Evolutionary conservation across 2,329 filamentous ascomycete genomes (phyloP), one percentile per base, ranked within the genome.

Genomic region (Phyllosticta citriasiana): DNA sequence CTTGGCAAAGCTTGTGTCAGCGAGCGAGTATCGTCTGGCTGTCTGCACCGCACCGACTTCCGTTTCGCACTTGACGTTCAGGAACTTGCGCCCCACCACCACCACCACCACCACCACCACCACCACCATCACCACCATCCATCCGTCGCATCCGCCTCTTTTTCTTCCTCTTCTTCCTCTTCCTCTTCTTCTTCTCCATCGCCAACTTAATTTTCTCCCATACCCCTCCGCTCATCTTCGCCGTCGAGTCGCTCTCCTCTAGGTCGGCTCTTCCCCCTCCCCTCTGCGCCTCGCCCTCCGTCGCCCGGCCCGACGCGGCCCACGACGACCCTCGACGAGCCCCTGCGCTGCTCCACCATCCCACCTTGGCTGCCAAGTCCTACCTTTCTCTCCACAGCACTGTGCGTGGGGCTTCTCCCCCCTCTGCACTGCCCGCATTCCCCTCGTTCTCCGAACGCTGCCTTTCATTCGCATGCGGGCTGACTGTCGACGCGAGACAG

Each of bases 311-410:
- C 33, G 33, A 40, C 33, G 33, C 33, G 33, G 8, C 33, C 33
- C 33, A 40, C 33, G 33, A 40, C 33, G 33, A 40, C 33, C 33
- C 33, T 40, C 33, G 33, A 40, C 33, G 8, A 40, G 51, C 55
- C 56, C 55, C 60, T 58, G 52, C 55, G 52, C 60, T 51, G 55
- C 54, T 58, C 55, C 60, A 62, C 60, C 60, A 52, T 62, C 60
- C 35, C 56, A 54, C 47, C 56, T 58, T 55, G 55, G 55, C 60
- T 40, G 33, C 22, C 52, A 53, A 53, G 26, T 53, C 52, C 52
- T 10, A 16, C 6, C 22, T 53, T 12, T n/a, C 22, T 27, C 52
- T 53, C 52, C 52, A 53, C 52, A 53, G 52, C 14, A 9, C 52
- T 27, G 22, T 24, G 52, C 52, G 22, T 27, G 52, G 3, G 22